These are phyloP conservation scores for Xylariaceae sp. DNA, from an alignment of 2,329 filamentous ascomycete genomes.

Conservation along the genomic window DNA sequence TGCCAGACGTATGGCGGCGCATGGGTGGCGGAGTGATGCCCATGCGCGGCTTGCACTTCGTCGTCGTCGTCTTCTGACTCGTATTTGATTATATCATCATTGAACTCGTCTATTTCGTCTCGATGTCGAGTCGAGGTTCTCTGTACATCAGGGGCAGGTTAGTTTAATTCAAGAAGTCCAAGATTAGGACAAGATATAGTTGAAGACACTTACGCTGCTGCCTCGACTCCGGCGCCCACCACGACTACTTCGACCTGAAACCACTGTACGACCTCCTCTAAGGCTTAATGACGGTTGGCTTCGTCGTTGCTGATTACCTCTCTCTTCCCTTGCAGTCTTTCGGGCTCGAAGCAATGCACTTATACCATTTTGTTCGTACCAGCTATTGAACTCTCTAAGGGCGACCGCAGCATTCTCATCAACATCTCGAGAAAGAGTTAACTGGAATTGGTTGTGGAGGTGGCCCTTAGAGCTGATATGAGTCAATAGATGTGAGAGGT, in stretches of 20 bases:
- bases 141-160: not conserved
- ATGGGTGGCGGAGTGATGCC: conserved; percentile 4
- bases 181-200: not conserved
- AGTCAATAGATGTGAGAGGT: conserved; percentile 89
- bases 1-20: conserved; percentile 17
- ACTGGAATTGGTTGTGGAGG: conserved; percentile 81
- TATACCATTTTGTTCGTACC: conserved; percentile 77
- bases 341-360: conserved; percentile 78
- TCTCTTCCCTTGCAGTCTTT: conserved; percentile 75
- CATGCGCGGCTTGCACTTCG: conserved; percentile 17
- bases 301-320: conserved; percentile 48
- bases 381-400: conserved; percentile 74
- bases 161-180: not conserved
- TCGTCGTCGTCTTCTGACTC: conserved; percentile 32
- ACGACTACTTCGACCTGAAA: conserved; percentile 23
- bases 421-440: conserved; percentile 73
- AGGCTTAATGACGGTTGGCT: conserved; percentile 31
- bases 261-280: conserved; percentile 36
- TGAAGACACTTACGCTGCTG: conserved; percentile 28
- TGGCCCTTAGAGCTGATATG: conserved; percentile 95
- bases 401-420: conserved; percentile 69
- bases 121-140: not conserved
- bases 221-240: conserved; percentile 30
- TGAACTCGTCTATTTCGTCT: not conserved
- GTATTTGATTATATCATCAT: conserved; percentile 30